A percentile compares a stretch with the other conserved stretches of the same genome.
These are phyloP conservation scores for Acephala macrosclerotiorum DNA, from an alignment of 2,329 filamentous ascomycete species.

Conservation along the genomic window DNA sequence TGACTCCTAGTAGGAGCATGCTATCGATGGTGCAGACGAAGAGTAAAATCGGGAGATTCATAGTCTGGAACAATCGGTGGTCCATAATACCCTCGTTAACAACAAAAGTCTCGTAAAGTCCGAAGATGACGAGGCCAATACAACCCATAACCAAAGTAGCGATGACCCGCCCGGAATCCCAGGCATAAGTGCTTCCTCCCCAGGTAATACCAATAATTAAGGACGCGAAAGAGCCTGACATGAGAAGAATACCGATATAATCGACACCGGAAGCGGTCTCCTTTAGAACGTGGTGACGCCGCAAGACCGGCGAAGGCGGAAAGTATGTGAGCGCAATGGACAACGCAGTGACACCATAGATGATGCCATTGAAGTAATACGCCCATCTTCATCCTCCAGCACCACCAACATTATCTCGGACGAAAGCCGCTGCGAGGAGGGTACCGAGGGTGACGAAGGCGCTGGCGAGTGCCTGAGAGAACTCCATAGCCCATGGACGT, in stretches of 20 bases:
- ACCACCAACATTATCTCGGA: slow-evolving; percentile 27
- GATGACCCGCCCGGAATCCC: slow-evolving; percentile 61
- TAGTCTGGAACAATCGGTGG: slow-evolving; percentile 30
- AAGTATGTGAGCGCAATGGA: slow-evolving; percentile 28
- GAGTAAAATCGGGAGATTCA: slow-evolving; percentile 33
- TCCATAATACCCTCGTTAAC: slow-evolving; percentile 34
- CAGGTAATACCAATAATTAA: slow-evolving; percentile 54
- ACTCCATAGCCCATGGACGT: slow-evolving; percentile 31
- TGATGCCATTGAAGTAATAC: slow-evolving; percentile 33
- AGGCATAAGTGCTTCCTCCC: slow-evolving; percentile 63
- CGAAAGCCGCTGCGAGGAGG: slow-evolving; percentile 28
- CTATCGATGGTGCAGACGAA: slow-evolving; percentile 33
- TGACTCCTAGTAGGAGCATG: slow-evolving; percentile 34
- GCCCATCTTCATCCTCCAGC: slow-evolving; percentile 32
- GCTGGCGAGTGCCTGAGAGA: slow-evolving; percentile 27
- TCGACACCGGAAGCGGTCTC: slow-evolving; percentile 26
- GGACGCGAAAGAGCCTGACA: slow-evolving; percentile 27
- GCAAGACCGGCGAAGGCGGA: slow-evolving; percentile 28
- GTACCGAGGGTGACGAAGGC: slow-evolving; percentile 33
- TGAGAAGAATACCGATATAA: slow-evolving; percentile 29
- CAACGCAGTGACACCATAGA: slow-evolving; percentile 27
- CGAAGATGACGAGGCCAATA: slow-evolving; percentile 30
- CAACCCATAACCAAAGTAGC: slow-evolving; percentile 57
- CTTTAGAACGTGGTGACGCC: slow-evolving; percentile 26
- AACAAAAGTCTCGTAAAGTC: slow-evolving; percentile 32